Conservation (phyloP, 129 eudicot genomes). For the Escallonia rubra region DNA sequence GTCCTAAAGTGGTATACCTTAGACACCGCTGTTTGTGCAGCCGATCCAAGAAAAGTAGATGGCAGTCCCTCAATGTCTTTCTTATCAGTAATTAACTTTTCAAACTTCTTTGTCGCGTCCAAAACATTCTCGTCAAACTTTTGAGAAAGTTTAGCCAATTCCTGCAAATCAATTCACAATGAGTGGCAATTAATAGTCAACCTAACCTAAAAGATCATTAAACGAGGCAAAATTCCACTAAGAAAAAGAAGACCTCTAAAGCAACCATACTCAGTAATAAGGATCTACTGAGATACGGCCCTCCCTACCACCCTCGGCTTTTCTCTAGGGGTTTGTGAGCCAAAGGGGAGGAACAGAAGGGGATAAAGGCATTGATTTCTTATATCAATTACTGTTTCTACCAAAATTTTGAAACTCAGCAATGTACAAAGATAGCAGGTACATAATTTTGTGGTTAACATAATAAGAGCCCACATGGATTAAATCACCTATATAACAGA, state of each 20-base stretch:
- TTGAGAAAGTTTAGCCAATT: slow-evolving; percentile 71
- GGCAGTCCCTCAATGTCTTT: slow-evolving; percentile 92
- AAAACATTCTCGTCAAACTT: slow-evolving; percentile 87
- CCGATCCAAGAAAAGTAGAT: slow-evolving; percentile 79
- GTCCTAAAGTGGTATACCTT: slow-evolving; percentile 41
- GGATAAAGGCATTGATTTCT: background rate
- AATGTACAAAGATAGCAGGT: background rate
- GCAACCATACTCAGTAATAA: no score
- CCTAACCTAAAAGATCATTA: background rate
- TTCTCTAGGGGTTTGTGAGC: no score
- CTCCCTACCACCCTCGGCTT: no score
- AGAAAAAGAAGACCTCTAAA: no score
- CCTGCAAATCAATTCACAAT: slow-evolving; percentile 37
- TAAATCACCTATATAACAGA: no score
- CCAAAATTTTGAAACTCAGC: background rate
- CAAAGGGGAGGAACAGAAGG: background rate
- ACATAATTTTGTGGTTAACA: no score
- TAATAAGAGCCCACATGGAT: no score
- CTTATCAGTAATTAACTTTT: slow-evolving; percentile 72
- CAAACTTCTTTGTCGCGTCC: slow-evolving; percentile 91
- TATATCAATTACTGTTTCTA: background rate
- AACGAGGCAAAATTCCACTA: no score
- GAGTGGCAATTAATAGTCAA: background rate
- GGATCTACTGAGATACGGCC: no score
- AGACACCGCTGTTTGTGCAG: slow-evolving; percentile 89